phyloP scores from a whole-genome alignment of 164 flowering plant genomes.

The Vitis riparia region DNA sequence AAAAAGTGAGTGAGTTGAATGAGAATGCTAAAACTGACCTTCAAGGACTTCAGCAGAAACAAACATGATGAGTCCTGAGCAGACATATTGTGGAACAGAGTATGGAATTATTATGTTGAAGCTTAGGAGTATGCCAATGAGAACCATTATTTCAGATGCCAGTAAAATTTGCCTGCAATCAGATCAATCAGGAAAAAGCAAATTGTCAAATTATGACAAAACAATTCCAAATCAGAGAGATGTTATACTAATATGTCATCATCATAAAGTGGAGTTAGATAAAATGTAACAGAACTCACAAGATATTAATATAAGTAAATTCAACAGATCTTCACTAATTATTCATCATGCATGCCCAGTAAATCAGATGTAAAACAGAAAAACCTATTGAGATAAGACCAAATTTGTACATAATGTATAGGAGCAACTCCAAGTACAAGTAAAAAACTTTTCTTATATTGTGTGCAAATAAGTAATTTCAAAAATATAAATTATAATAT shows the following conservation, averaged over 20 bases:
- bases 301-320: no score
- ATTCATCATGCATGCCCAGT: no score
- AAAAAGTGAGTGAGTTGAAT: background rate
- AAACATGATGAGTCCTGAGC: slow-evolving; percentile 59
- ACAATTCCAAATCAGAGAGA: background rate
- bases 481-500: no score
- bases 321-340: no score
- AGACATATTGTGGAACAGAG: slow-evolving; percentile 55
- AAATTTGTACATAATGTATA: no score
- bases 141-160: slow-evolving; percentile 56
- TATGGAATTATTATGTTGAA: slow-evolving; percentile 42
- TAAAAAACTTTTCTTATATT: no score
- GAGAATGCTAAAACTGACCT: slow-evolving; percentile 27
- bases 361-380: no score
- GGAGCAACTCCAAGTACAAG: no score
- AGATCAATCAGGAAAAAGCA: slow-evolving; percentile 4
- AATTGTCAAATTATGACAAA: background rate
- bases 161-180: slow-evolving; percentile 55
- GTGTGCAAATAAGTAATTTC: no score
- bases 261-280: background rate
- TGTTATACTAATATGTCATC: background rate
- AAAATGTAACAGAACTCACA: background rate
- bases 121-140: slow-evolving; percentile 50
- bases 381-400: no score
- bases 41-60: slow-evolving; percentile 70